Conservation (phyloP, 805 yeast species). For the Priceomyces castillae region DNA sequence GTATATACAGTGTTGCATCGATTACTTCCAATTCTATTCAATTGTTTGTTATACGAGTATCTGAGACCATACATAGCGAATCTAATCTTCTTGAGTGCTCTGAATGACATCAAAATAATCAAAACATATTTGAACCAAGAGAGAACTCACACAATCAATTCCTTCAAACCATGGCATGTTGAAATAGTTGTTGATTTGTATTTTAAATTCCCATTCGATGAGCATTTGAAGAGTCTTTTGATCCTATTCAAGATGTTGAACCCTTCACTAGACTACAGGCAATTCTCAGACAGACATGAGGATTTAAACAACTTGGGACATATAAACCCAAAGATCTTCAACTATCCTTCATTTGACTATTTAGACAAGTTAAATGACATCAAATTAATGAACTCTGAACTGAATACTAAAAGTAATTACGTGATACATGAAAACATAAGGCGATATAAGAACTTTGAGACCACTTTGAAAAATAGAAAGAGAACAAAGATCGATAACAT, state of each 20-base stretch:
- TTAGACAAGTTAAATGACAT: constrained; percentile 10
- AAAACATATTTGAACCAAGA: constrained; percentile 11
- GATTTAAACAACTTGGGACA: constrained; percentile 17
- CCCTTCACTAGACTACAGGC: constrained; percentile 17
- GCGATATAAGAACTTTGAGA: constrained; percentile 15
- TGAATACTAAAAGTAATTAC: not conserved
- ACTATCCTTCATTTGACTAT: constrained; percentile 20
- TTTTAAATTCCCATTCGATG: constrained; percentile 31
- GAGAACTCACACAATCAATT: constrained; percentile 5
- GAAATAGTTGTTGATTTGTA: constrained; percentile 26
- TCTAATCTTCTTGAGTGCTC: constrained; percentile 17
- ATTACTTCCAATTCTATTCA: constrained; percentile 18
- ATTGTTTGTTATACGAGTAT: constrained; percentile 22
- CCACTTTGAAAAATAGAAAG: constrained; percentile 13
- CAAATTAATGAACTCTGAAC: not conserved
- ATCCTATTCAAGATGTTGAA: constrained; percentile 18
- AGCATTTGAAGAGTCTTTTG: constrained; percentile 21
- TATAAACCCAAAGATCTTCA: constrained; percentile 21
- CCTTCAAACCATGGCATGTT: constrained; percentile 29
- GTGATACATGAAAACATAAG: constrained; percentile 9
- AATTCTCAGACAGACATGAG: constrained; percentile 4
- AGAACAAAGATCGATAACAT: constrained; percentile 7
- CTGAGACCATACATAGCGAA: constrained; percentile 21
- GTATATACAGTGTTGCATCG: constrained; percentile 10
- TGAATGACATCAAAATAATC: constrained; percentile 11